Evolutionary conservation across 2,329 filamentous ascomycete genomes (phyloP).

Genomic region (Talaromyces sp.): DNA sequence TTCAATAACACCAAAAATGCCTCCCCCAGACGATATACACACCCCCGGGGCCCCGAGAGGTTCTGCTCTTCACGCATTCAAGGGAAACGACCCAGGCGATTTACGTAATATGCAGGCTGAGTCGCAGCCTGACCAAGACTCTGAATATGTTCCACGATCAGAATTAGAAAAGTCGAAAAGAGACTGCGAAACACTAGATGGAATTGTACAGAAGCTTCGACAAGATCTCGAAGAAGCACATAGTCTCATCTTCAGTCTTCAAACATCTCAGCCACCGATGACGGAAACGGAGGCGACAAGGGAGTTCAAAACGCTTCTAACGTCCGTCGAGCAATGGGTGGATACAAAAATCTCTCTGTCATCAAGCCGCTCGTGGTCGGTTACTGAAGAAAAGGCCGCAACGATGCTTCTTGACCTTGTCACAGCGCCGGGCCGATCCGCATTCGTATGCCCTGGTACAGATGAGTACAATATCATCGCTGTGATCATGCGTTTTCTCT

Average conservation of each 20-base stretch:
- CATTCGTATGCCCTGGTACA: not conserved
- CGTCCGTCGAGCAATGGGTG: not conserved
- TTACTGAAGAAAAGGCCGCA: not conserved
- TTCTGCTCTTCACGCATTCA: not conserved
- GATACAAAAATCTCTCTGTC: not conserved
- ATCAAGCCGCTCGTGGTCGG: not conserved
- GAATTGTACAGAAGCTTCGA: not conserved
- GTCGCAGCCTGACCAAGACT: not conserved
- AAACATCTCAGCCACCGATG: not conserved
- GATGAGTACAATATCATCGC: not conserved
- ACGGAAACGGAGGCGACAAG: not conserved
- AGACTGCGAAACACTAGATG: not conserved
- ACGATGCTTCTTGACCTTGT: not conserved
- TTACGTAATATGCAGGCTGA: not conserved
- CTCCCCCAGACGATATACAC: not conserved
- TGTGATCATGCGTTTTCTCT: not conserved
- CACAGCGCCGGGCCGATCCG: not conserved
- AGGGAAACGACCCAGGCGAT: not conserved
- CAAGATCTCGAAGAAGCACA: not conserved
- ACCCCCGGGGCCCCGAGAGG: not conserved
- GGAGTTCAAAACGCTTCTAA: not conserved
- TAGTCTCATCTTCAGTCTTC: not conserved
- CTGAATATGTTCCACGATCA: not conserved
- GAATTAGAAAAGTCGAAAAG: not conserved
- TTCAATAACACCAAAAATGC: not conserved